These are phyloP conservation scores for Nigrospora sphaerica DNA, from an alignment of 2,329 filamentous ascomycete species.

Conservation along the genomic window DNA sequence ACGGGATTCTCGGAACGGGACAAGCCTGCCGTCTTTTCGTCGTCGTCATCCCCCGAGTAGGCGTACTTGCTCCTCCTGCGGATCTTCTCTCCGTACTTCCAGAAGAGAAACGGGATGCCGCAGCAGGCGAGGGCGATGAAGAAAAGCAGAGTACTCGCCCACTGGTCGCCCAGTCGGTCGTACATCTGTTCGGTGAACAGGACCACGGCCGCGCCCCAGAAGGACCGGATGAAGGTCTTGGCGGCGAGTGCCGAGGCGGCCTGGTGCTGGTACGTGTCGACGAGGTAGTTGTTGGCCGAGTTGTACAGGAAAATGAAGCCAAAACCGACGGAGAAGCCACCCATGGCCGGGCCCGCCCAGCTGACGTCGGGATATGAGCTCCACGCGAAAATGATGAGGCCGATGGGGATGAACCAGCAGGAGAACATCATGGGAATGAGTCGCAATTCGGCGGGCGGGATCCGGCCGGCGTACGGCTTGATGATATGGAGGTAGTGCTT, in stretches of 20 bases:
- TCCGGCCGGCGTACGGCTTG: slow-evolving; percentile 14
- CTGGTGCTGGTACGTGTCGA: slow-evolving; percentile 59
- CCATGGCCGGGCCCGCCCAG: slow-evolving; percentile 68
- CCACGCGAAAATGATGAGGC: slow-evolving; percentile 54
- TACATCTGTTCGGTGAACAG: slow-evolving; percentile 84
- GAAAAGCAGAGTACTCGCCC: slow-evolving; percentile 66
- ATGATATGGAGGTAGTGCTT: slow-evolving; percentile 60
- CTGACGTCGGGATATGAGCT: slow-evolving; percentile 55
- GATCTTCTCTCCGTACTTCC: slow-evolving; percentile 66
- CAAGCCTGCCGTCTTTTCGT: slow-evolving; percentile 19
- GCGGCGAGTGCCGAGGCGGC: slow-evolving; percentile 75
- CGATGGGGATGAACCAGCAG: slow-evolving; percentile 63
- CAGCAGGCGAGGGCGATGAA: slow-evolving; percentile 75
- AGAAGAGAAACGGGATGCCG: slow-evolving; percentile 77
- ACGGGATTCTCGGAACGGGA: slow-evolving; percentile 20
- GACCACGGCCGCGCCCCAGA: slow-evolving; percentile 73
- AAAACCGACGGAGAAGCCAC: slow-evolving; percentile 66
- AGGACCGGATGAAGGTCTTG: slow-evolving; percentile 71
- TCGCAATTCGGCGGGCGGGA: slow-evolving; percentile 67
- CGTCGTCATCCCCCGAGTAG: slow-evolving; percentile 53
- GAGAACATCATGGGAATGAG: slow-evolving; percentile 77
- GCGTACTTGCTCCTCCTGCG: slow-evolving; percentile 65
- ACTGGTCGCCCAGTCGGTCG: slow-evolving; percentile 62
- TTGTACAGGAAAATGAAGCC: slow-evolving; percentile 83
- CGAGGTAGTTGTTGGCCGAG: slow-evolving; percentile 67